Base-by-base conservation (phyloP, 1,139 yeast genomes). In the Diutina scorzettiae region DNA sequence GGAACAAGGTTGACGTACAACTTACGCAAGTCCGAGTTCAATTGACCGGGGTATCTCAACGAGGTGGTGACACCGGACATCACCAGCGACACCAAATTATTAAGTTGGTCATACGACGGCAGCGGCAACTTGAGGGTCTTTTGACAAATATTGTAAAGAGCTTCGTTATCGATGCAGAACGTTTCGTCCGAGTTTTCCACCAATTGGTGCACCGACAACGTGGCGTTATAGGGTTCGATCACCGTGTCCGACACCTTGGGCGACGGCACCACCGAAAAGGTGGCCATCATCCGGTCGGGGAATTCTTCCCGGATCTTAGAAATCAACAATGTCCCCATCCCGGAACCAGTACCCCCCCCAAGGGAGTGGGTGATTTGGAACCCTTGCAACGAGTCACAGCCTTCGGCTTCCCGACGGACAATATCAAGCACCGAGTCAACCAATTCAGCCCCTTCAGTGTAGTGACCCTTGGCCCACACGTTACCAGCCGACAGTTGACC, bases 261-360 rank as follows among this genome's bases (percentile, higher is more conserved):
- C 41, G 94, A 81, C 43, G 96, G 96, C 51, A 85, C 81, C 46
- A 86, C 95, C 3, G 95, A 85, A 59, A 85, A 86, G 24, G 95
- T 85, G 33, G 95, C 94, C 85, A 85, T 80, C 95, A 86, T 86
- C 69, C 95, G 80, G 63, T 86, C 96, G 42, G 94, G 87, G 55
- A 78, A 85, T 61, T 85, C 95, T 60, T 85, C 94, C 62, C 87
- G 76, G 55, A 84, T 81, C 57, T 79, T 80, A 45, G 86, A 76
- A 53, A 84, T 76, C 56, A 84, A 71, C 52, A 85, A 64, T 39
- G 95, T 84, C 57, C 95, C 96, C 89, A 86, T 80, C 64, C 96
- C 96, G 29, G 95, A 84, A 57, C 96, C 96, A 43, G 96, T 86
- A 70, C 96, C 96, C 64, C 96, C 96, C 63, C 96, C 96, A 49